Evolutionary conservation across 331 rosid species (phyloP).

Genomic region (Ulmus americana): DNA sequence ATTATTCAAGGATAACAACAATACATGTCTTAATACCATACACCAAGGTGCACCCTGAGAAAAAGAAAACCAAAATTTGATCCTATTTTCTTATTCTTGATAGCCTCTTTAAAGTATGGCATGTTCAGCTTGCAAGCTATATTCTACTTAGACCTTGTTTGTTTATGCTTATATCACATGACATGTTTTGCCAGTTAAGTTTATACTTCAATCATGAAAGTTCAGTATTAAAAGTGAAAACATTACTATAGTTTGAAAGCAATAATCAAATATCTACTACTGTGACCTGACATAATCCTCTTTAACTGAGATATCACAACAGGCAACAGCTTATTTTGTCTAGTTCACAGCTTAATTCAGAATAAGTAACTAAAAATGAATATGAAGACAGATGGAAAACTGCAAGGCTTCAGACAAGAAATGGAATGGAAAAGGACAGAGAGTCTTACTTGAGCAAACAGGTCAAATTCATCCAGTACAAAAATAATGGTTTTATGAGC

Average conservation of each 20-base stretch:
- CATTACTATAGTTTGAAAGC: background rate
- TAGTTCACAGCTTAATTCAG: background rate
- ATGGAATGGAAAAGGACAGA: constrained; percentile 10
- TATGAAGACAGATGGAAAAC: background rate
- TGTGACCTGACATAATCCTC: background rate
- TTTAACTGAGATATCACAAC: background rate
- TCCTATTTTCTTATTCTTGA: background rate
- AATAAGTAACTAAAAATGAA: constrained; percentile 1
- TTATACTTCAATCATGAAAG: background rate
- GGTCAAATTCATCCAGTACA: constrained; percentile 83
- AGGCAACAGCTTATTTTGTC: no score
- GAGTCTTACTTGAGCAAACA: constrained; percentile 75
- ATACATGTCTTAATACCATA: background rate
- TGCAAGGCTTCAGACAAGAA: constrained; percentile 23
- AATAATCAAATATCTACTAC: background rate
- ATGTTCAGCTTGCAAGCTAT: constrained; percentile 3
- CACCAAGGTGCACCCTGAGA: background rate
- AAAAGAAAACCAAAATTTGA: background rate
- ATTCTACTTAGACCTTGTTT: background rate
- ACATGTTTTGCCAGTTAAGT: background rate
- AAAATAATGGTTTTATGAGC: constrained; percentile 87
- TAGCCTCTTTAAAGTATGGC: background rate
- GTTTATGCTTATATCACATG: background rate
- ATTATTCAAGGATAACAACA: background rate
- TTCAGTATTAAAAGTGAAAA: background rate